Percentiles rank a stretch among this genome's conserved stretches.
These are phyloP conservation scores for Saccharomyces kudriavzevii DNA, from an alignment of 805 yeast species.

Conservation along the genomic window DNA sequence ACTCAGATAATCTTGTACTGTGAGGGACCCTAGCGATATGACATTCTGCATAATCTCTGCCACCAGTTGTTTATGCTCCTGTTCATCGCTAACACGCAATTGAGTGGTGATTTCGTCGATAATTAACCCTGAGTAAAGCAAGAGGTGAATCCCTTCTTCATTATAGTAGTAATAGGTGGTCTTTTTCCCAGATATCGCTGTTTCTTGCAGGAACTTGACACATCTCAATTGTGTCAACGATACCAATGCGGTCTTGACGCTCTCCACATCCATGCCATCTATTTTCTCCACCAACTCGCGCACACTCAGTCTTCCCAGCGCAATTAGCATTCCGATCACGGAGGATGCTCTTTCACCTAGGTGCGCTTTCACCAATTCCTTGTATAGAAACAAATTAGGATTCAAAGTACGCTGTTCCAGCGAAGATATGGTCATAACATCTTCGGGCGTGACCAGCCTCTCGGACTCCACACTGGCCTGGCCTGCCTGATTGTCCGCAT, in stretches of 20 bases:
- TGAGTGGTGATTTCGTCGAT: conserved; percentile 42
- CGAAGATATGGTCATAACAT: conserved; percentile 15
- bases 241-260: conserved; percentile 60
- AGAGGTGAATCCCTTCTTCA: conserved; percentile 52
- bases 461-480: neutral
- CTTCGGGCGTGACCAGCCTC: conserved; percentile 1
- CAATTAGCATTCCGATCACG: conserved; percentile 51
- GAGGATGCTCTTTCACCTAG: conserved; percentile 69
- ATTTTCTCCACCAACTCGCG: conserved; percentile 40
- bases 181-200: conserved; percentile 19
- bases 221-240: conserved; percentile 74
- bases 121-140: conserved; percentile 74
- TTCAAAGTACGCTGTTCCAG: conserved; percentile 45
- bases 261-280: conserved; percentile 39
- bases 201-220: conserved; percentile 55
- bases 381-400: conserved; percentile 52
- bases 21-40: conserved; percentile 59
- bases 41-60: conserved; percentile 58
- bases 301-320: conserved; percentile 58
- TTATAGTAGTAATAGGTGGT: conserved; percentile 48
- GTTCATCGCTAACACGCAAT: conserved; percentile 15
- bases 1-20: conserved; percentile 42
- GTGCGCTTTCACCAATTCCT: conserved; percentile 43
- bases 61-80: conserved; percentile 10
- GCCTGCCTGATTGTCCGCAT: neutral